A percentile compares a stretch with the other conserved stretches of the same genome.
Evolutionary conservation across 768 basidiomycete species (phyloP).

Genomic region (Tephrocybe sp.): DNA sequence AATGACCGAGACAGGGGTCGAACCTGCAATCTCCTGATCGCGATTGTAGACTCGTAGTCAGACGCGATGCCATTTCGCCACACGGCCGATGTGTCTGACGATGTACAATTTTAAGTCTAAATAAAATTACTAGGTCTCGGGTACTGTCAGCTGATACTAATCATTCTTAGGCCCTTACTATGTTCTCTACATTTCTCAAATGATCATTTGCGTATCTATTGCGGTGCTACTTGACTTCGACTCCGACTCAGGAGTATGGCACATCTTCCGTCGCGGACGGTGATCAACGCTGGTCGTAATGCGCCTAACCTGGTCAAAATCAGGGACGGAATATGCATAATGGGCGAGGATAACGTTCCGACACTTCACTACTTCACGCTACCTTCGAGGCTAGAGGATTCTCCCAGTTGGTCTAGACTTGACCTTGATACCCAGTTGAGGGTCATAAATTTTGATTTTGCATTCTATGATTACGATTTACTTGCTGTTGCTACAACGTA

Average conservation of each 20-base stretch:
- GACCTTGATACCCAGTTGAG: neutral
- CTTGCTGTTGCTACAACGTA: neutral
- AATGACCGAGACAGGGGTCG: slow-evolving; percentile 52
- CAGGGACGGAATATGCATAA: neutral
- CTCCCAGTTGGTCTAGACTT: neutral
- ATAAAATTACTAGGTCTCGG: too few relatives aligned
- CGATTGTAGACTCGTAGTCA: slow-evolving; percentile 4
- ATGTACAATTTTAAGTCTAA: too few relatives aligned
- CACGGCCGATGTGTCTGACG: slow-evolving; percentile 4
- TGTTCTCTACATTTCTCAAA: too few relatives aligned
- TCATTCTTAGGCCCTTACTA: too few relatives aligned
- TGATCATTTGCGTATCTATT: too few relatives aligned
- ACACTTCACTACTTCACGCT: neutral
- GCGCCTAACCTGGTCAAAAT: neutral
- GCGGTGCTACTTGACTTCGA: too few relatives aligned
- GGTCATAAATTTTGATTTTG: neutral
- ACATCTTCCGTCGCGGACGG: too few relatives aligned
- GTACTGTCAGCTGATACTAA: too few relatives aligned
- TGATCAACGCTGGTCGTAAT: neutral
- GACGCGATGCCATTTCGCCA: slow-evolving; percentile 16
- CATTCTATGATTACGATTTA: neutral
- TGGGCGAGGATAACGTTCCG: neutral
- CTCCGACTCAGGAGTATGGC: too few relatives aligned
- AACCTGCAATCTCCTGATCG: slow-evolving; percentile 80
- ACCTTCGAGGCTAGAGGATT: neutral